Evolutionary conservation across 1,284 basidiomycete species (phyloP).

Genomic region (Naganishia liquefaciens): DNA sequence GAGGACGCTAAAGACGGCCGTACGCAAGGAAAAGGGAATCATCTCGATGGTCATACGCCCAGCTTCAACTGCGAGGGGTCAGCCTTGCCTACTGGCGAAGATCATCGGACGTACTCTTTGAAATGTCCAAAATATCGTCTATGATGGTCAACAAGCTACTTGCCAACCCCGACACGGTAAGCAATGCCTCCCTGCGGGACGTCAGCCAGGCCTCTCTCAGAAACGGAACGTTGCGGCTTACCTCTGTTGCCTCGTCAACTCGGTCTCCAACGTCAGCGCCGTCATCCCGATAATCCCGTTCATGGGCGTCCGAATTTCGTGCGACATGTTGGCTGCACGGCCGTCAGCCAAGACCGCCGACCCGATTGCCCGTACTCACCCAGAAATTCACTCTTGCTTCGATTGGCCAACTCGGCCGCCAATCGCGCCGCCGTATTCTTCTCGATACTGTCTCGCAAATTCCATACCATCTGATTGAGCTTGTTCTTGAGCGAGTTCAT

Average conservation of each 20-base stretch:
- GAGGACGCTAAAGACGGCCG: conserved; percentile 95
- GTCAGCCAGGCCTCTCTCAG: neutral
- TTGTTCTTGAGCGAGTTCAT: conserved; percentile 99
- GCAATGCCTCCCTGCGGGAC: conserved; percentile 82
- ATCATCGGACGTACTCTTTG: conserved; percentile 73
- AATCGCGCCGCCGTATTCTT: conserved; percentile 98
- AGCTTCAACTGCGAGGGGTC: conserved; percentile 72
- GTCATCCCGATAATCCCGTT: conserved; percentile 99
- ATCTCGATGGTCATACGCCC: conserved; percentile 99
- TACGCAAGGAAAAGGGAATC: conserved; percentile 94
- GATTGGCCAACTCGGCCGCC: conserved; percentile 93
- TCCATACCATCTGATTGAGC: conserved; percentile 89
- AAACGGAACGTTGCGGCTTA: conserved; percentile 55
- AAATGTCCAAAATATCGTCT: conserved; percentile 92
- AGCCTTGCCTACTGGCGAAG: neutral
- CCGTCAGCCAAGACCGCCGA: neutral
- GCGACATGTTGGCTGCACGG: conserved; percentile 76
- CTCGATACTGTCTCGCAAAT: conserved; percentile 93
- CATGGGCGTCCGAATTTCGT: conserved; percentile 78
- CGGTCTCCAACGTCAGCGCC: conserved; percentile 63
- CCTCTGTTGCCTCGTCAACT: conserved; percentile 86
- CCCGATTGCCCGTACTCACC: conserved; percentile 30
- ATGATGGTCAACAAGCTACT: conserved; percentile 94
- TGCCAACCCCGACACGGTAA: conserved; percentile 93
- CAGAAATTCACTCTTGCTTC: conserved; percentile 95